Conservation (phyloP, 2,329 filamentous ascomycete species). For the Aspergillus ochraceoroseus region DNA sequence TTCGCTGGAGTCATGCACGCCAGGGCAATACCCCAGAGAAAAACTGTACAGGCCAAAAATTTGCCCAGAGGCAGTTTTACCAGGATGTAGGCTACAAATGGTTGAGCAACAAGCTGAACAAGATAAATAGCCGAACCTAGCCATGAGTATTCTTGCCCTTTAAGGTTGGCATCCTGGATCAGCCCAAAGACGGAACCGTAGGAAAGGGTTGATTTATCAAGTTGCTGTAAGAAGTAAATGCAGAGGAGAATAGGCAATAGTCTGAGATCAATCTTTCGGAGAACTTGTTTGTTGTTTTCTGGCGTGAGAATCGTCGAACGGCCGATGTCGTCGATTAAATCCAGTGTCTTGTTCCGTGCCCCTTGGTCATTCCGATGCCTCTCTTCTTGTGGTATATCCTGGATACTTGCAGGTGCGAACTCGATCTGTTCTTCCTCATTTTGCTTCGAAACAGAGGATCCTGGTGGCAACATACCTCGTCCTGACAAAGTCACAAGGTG, state of each 20-base stretch:
- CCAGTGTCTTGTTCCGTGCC: slow-evolving; percentile 49
- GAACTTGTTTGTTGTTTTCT: slow-evolving; percentile 50
- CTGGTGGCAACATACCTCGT: slow-evolving; percentile 4
- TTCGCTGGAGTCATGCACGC: slow-evolving; percentile 51
- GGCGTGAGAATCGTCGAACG: slow-evolving; percentile 48
- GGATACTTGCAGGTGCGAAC: slow-evolving; percentile 16
- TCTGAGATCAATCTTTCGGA: slow-evolving; percentile 49
- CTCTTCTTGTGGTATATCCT: neutral
- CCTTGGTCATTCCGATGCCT: slow-evolving; percentile 6
- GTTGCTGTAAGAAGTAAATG: slow-evolving; percentile 59
- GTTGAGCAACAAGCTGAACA: slow-evolving; percentile 52
- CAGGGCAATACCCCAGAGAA: slow-evolving; percentile 52
- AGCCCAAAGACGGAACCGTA: slow-evolving; percentile 63
- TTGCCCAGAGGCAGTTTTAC: slow-evolving; percentile 60
- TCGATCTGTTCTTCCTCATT: slow-evolving; percentile 25
- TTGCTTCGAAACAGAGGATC: slow-evolving; percentile 16
- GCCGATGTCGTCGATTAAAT: slow-evolving; percentile 46
- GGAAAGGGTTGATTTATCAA: slow-evolving; percentile 58
- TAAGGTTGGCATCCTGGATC: slow-evolving; percentile 54
- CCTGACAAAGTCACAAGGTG: slow-evolving; percentile 3
- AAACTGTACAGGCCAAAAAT: slow-evolving; percentile 51
- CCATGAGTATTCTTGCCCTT: slow-evolving; percentile 54
- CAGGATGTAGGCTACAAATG: slow-evolving; percentile 50
- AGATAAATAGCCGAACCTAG: slow-evolving; percentile 51
- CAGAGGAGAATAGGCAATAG: slow-evolving; percentile 54